Evolutionary conservation across 345 rosid species (phyloP).

Genomic region (Arabidopsis thaliana): TAIR10.1 NC_003070.9:7882001-7882500

Average conservation of each 20-base stretch:
- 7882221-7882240: slow-evolving; percentile 1
- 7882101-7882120: slow-evolving; percentile 48
- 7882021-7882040: slow-evolving; percentile 9
- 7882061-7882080: slow-evolving; percentile 34
- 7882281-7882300: slow-evolving; percentile 1
- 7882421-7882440: not conserved
- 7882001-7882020: slow-evolving; percentile 7
- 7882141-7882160: slow-evolving; percentile 74
- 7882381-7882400: slow-evolving; percentile 14
- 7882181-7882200: slow-evolving; percentile 38
- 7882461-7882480: slow-evolving; percentile 12
- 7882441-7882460: not conserved
- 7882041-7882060: slow-evolving; percentile 11
- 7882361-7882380: not conserved
- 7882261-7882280: not conserved
- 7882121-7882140: slow-evolving; percentile 51
- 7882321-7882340: slow-evolving; percentile 1
- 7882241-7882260: not conserved
- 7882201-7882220: not conserved
- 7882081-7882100: slow-evolving; percentile 31
- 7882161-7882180: slow-evolving; percentile 82
- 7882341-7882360: not conserved
- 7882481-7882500: slow-evolving; percentile 14
- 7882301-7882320: not conserved
- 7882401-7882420: not conserved